phyloP scores from a whole-genome alignment of 129 eudicot species.

The Rutidosis leptorrhynchoides region DNA sequence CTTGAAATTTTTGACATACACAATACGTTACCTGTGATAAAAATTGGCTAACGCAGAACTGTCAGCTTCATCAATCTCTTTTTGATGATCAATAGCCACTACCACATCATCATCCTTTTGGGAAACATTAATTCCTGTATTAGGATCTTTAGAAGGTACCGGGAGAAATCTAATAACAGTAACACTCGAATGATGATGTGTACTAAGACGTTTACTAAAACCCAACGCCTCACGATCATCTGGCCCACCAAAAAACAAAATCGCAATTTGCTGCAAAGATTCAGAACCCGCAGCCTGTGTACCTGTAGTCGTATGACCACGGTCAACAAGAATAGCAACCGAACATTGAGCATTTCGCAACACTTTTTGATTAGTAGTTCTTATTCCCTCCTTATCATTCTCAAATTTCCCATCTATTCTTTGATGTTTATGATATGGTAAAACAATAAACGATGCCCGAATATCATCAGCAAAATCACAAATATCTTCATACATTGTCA shows the following conservation, averaged over 20 bases:
- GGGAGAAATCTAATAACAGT: constrained; percentile 74
- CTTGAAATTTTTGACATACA: neutral
- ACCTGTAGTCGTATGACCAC: constrained; percentile 56
- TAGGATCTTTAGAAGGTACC: constrained; percentile 31
- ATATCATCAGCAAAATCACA: constrained; percentile 70
- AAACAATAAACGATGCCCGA: constrained; percentile 69
- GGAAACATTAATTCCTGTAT: constrained; percentile 44
- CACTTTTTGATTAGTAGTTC: constrained; percentile 78
- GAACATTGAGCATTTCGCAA: constrained; percentile 74
- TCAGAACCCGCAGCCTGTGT: constrained; percentile 45
- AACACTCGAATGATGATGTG: constrained; percentile 67
- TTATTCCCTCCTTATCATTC: constrained; percentile 70
- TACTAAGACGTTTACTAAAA: constrained; percentile 70
- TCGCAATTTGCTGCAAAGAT: constrained; percentile 70
- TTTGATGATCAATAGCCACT: constrained; percentile 60
- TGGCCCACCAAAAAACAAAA: constrained; percentile 90
- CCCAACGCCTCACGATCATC: constrained; percentile 98
- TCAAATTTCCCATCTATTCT: constrained; percentile 90
- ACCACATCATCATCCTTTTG: constrained; percentile 54
- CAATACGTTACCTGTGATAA: constrained; percentile 59
- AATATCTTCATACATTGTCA: constrained; percentile 63
- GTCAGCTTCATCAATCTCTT: constrained; percentile 61
- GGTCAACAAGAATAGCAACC: constrained; percentile 73
- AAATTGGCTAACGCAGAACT: constrained; percentile 59
- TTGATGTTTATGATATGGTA: constrained; percentile 93